Evolutionary conservation across 106 monocot species (phyloP).

Genomic region (Vanilla planifolia): DNA sequence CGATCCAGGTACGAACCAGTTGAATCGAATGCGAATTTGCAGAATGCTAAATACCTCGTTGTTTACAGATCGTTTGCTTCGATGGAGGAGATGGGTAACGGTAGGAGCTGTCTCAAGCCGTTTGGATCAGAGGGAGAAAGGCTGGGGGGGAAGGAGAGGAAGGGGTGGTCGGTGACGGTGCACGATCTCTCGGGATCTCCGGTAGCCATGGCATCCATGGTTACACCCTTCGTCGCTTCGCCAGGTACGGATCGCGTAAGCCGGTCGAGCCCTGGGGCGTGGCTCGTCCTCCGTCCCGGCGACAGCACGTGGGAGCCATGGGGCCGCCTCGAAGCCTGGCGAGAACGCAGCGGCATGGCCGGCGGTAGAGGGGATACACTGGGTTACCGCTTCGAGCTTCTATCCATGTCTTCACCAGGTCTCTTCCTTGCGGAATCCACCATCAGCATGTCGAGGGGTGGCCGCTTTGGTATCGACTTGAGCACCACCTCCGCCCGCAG

Average conservation of each 20-base stretch:
- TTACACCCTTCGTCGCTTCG: conserved; percentile 86
- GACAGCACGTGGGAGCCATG: conserved; percentile 86
- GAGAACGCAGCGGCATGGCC: conserved; percentile 59
- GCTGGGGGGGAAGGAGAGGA: conserved; percentile 48
- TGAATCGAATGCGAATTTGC: background rate
- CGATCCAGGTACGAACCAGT: conserved; percentile 35
- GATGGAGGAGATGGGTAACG: conserved; percentile 21
- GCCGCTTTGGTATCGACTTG: conserved; percentile 71
- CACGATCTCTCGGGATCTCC: conserved; percentile 92
- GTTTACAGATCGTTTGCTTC: conserved; percentile 39
- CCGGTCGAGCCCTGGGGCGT: conserved; percentile 83
- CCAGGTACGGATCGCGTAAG: conserved; percentile 68
- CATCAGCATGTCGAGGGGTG: conserved; percentile 47
- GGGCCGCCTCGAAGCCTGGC: conserved; percentile 89
- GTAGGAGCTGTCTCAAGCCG: conserved; percentile 37
- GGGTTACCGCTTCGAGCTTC: conserved; percentile 61
- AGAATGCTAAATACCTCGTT: background rate
- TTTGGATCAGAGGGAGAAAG: conserved; percentile 67
- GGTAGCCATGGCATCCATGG: conserved; percentile 91
- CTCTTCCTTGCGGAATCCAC: conserved; percentile 43
- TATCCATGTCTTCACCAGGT: conserved; percentile 48
- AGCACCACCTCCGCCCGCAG: conserved; percentile 12
- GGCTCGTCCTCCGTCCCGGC: conserved; percentile 76
- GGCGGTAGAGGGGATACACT: conserved; percentile 44
- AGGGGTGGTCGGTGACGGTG: conserved; percentile 81